Evolutionary conservation across 139 green algal species (phyloP).

Genomic region (Trebouxia sp.): DNA sequence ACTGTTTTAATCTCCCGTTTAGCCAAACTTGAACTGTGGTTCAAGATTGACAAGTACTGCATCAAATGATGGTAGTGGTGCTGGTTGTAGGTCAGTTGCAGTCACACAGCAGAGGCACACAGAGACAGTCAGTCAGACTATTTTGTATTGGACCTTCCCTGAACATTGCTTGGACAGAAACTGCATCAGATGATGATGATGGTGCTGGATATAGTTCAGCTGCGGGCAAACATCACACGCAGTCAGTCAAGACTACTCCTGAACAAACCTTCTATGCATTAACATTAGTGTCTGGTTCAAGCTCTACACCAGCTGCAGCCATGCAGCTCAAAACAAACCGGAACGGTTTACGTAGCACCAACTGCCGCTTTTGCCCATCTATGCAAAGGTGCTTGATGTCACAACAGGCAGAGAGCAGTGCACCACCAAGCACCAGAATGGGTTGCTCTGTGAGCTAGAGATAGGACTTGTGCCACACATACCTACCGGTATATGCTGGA

Average conservation of each 20-base stretch:
- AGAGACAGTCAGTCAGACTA: no score
- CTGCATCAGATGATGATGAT: constrained; percentile 34
- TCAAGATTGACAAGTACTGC: not conserved
- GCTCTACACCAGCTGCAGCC: constrained; percentile 31
- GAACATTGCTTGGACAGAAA: constrained; percentile 28
- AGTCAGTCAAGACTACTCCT: constrained; percentile 5
- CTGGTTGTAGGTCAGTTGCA: not conserved
- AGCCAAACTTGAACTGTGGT: not conserved
- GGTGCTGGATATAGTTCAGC: constrained; percentile 34
- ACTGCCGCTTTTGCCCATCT: no score
- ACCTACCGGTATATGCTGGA: no score
- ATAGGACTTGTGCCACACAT: no score
- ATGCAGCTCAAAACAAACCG: not conserved
- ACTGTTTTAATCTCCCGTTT: not conserved
- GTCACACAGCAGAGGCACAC: not conserved
- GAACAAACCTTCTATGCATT: not conserved
- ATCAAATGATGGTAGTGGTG: not conserved
- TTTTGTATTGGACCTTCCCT: constrained; percentile 27
- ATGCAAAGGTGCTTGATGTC: not conserved
- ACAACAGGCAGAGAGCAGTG: no score
- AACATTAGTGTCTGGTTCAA: constrained; percentile 34
- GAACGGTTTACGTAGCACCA: no score
- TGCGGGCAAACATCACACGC: not conserved
- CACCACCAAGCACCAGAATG: no score
- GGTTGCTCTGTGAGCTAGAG: no score